Evolutionary conservation across 495 filamentous ascomycete genomes (phyloP).

Genomic region (Hypoxylon fuscum): DNA sequence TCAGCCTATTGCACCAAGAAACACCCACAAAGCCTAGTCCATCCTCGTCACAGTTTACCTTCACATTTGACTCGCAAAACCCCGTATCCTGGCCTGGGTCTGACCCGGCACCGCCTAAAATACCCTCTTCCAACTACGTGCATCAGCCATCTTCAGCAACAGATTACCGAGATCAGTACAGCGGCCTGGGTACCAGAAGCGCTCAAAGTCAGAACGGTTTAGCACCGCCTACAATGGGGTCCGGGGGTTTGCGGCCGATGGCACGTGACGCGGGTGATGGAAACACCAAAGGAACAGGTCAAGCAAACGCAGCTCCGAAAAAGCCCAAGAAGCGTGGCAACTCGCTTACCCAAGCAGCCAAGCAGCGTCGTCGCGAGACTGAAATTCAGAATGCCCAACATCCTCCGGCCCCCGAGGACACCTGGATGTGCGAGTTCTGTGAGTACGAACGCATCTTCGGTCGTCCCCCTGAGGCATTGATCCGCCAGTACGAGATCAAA

Average conservation of each 20-base stretch:
- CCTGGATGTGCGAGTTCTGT: slow-evolving; percentile 96
- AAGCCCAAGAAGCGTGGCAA: slow-evolving; percentile 43
- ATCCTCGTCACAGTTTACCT: slow-evolving; percentile 83
- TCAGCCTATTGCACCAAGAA: slow-evolving; percentile 78
- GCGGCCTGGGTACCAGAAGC: slow-evolving; percentile 13
- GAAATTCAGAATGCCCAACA: slow-evolving; percentile 75
- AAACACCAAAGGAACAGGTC: slow-evolving; percentile 19
- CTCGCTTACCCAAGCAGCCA: slow-evolving; percentile 45
- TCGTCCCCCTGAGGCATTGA: slow-evolving; percentile 79
- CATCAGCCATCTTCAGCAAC: slow-evolving; percentile 13
- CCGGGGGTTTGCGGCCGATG: slow-evolving; percentile 19
- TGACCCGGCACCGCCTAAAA: slow-evolving; percentile 60
- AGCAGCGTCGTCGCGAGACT: slow-evolving; percentile 51
- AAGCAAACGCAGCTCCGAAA: slow-evolving; percentile 26
- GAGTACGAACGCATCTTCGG: slow-evolving; percentile 91
- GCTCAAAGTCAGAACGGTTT: slow-evolving; percentile 22
- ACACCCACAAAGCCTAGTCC: slow-evolving; percentile 65
- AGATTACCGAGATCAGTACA: slow-evolving; percentile 20
- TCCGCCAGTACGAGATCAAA: slow-evolving; percentile 93
- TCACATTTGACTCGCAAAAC: slow-evolving; percentile 76
- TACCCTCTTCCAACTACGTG: slow-evolving; percentile 24
- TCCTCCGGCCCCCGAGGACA: slow-evolving; percentile 75
- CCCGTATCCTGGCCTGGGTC: slow-evolving; percentile 64
- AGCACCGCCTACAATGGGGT: slow-evolving; percentile 5
- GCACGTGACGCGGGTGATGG: slow-evolving; percentile 4